Evolutionary conservation across 306 rosid genomes (phyloP).

Genomic region (Quercus aquifolioides): DNA sequence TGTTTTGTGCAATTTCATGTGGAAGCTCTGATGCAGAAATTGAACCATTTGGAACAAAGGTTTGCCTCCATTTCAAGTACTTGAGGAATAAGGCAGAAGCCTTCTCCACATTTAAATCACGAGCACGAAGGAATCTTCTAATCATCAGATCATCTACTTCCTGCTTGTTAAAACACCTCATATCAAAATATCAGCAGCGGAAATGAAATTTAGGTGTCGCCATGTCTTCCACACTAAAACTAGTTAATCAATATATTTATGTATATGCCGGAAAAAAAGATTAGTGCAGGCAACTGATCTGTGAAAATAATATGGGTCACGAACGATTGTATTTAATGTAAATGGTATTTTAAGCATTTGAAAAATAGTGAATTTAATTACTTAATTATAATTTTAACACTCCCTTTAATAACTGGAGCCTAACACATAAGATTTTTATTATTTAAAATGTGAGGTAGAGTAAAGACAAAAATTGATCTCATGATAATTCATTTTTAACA

Average conservation of each 20-base stretch:
- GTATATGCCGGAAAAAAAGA: not conserved
- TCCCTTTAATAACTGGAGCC: no score
- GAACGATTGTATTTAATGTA: not conserved
- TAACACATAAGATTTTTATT: no score
- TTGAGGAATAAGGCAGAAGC: constrained; percentile 53
- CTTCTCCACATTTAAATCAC: constrained; percentile 43
- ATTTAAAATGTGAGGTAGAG: no score
- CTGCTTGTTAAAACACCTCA: constrained; percentile 18
- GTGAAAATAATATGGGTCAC: no score
- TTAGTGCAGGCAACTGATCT: not conserved
- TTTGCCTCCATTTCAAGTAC: constrained; percentile 54
- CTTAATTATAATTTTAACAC: no score
- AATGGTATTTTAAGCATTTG: no score
- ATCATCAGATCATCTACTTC: constrained; percentile 53
- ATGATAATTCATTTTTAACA: no score
- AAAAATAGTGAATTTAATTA: no score
- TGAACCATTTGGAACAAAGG: constrained; percentile 45
- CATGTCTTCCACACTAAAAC: not conserved
- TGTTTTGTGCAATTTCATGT: constrained; percentile 43
- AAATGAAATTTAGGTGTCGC: not conserved
- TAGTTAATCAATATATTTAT: not conserved
- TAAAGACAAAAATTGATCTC: no score
- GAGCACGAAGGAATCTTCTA: constrained; percentile 61
- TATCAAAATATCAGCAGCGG: not conserved
- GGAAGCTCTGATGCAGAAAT: constrained; percentile 40